A percentile compares a stretch with the other conserved stretches of the same genome.
phyloP scores from a whole-genome alignment of 2,329 filamentous ascomycete genomes.

The Claviceps digitariae region DNA sequence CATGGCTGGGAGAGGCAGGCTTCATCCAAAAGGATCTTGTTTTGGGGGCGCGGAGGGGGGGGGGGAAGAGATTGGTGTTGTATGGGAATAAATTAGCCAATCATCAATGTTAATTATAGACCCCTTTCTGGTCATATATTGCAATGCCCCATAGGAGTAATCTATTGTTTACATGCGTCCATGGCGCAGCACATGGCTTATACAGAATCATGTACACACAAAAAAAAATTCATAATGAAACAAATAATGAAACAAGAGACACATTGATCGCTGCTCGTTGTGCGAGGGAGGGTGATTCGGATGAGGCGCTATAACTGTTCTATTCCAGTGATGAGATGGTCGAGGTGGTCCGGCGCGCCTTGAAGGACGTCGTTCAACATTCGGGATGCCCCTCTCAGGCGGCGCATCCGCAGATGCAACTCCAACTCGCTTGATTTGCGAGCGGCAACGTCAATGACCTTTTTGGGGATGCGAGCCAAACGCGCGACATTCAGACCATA shows the following conservation, averaged over 20 bases:
- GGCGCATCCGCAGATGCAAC: conserved; percentile 50
- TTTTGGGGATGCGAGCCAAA: conserved; percentile 65
- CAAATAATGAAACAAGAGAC: background rate
- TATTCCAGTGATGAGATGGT: conserved; percentile 40
- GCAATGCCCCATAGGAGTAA: background rate
- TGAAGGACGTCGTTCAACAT: conserved; percentile 29
- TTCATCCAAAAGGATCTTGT: background rate
- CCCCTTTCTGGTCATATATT: background rate
- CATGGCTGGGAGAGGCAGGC: background rate
- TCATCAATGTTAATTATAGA: background rate
- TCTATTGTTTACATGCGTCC: background rate
- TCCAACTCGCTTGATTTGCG: conserved; percentile 72
- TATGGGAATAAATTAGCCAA: background rate
- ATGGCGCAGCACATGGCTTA: background rate
- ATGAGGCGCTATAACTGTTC: conserved; percentile 38
- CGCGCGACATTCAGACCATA: conserved; percentile 91
- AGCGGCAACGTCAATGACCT: conserved; percentile 67
- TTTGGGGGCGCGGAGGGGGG: too few species aligned
- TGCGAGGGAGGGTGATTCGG: background rate
- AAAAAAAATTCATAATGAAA: background rate
- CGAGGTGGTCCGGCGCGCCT: conserved; percentile 27
- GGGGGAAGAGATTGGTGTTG: background rate
- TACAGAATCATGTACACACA: background rate
- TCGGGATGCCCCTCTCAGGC: conserved; percentile 36
- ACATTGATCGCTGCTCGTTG: background rate